These are phyloP conservation scores for Dipodascus geniculatus DNA, from an alignment of 805 yeast species.

Conservation along the genomic window DNA sequence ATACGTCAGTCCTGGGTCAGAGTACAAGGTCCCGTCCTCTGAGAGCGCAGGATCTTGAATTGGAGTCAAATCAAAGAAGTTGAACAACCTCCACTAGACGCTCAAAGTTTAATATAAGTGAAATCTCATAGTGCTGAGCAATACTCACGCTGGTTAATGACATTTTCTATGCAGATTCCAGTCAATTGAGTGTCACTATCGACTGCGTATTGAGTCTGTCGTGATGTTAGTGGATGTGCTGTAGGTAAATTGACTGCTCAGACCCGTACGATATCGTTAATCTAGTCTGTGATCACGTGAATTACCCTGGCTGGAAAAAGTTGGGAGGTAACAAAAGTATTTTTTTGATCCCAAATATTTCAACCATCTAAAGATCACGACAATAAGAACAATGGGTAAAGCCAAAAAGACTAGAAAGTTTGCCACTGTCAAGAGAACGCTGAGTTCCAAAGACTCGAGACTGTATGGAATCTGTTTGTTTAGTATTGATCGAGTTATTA, in stretches of 20 bases:
- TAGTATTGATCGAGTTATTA: not conserved
- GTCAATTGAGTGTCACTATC: no score
- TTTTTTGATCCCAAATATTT: no score
- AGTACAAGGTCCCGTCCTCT: slow-evolving; percentile 52
- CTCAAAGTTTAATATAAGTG: no score
- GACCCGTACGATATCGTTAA: no score
- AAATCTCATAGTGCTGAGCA: not conserved
- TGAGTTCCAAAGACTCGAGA: slow-evolving; percentile 62
- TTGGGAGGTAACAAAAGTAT: not conserved
- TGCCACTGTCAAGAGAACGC: slow-evolving; percentile 78
- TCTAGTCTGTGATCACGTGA: no score
- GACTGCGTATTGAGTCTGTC: no score
- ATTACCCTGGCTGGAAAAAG: not conserved
- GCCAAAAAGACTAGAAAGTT: slow-evolving; percentile 96
- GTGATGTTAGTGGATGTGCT: no score
- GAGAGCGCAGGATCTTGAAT: slow-evolving; percentile 72
- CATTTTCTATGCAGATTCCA: no score
- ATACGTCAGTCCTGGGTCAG: slow-evolving; percentile 64
- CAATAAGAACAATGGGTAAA: slow-evolving; percentile 85
- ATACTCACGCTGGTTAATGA: slow-evolving; percentile 2
- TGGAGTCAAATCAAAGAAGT: slow-evolving; percentile 74
- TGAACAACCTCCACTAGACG: slow-evolving; percentile 77
- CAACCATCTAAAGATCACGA: not conserved
- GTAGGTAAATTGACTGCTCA: no score
- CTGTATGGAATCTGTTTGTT: slow-evolving; percentile 22